phyloP scores from a whole-genome alignment of 2,329 filamentous ascomycete species.

The Pseudogymnoascus sp. region DNA sequence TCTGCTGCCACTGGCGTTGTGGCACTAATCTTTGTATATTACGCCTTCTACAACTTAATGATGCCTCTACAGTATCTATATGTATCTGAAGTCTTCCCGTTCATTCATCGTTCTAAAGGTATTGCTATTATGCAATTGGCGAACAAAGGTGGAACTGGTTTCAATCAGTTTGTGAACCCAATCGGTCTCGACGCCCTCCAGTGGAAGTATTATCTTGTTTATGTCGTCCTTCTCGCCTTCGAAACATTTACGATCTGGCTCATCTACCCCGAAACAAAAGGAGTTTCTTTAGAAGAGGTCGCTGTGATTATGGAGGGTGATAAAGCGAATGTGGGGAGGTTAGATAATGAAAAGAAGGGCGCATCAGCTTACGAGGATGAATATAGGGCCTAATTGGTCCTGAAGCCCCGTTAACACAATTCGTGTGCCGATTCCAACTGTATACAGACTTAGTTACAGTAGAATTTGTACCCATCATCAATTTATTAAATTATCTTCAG shows the following conservation, averaged over 20 bases:
- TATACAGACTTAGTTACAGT: too few species aligned
- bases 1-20: not conserved
- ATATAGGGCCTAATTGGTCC: not conserved
- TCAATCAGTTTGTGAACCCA: conserved; percentile 36
- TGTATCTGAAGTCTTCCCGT: not conserved
- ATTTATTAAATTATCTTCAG: not conserved
- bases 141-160: conserved; percentile 13
- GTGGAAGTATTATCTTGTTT: conserved; percentile 34
- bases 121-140: conserved; percentile 19
- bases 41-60: conserved; percentile 8
- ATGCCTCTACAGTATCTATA: not conserved
- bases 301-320: not conserved
- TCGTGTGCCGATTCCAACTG: not conserved
- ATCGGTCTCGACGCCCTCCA: conserved; percentile 28
- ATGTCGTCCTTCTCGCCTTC: conserved; percentile 25
- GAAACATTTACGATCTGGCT: conserved; percentile 28
- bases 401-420: not conserved
- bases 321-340: not conserved
- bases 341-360: not conserved
- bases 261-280: conserved; percentile 21
- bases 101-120: not conserved
- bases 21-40: conserved; percentile 8
- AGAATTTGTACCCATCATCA: not conserved
- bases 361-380: not conserved
- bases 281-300: conserved; percentile 11